These are phyloP conservation scores for Suillus americanus DNA, from an alignment of 768 basidiomycete genomes.

Conservation along the genomic window DNA sequence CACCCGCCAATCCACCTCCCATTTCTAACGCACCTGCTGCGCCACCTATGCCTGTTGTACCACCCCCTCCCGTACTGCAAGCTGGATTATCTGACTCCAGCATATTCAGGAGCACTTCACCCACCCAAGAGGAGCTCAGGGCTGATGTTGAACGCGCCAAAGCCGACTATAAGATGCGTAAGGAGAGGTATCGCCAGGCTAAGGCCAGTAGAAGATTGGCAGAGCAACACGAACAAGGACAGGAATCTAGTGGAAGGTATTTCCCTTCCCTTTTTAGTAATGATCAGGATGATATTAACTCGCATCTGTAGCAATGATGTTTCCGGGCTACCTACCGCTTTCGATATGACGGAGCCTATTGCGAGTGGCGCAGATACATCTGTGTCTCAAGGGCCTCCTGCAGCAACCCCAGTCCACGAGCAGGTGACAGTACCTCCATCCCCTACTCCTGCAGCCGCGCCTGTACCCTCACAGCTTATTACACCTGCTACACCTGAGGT, in stretches of 20 bases:
- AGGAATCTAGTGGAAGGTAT: slow-evolving; percentile 29
- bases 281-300: slow-evolving; percentile 9
- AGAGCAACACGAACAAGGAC: slow-evolving; percentile 25
- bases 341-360: slow-evolving; percentile 7
- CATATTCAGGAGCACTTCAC: neutral
- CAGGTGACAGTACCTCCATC: slow-evolving; percentile 1
- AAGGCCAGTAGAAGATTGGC: slow-evolving; percentile 48
- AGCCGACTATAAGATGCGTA: slow-evolving; percentile 62
- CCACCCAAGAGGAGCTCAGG: slow-evolving; percentile 27
- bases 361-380: slow-evolving; percentile 2
- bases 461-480: slow-evolving; percentile 10
- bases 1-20: neutral
- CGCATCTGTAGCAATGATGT: slow-evolving; percentile 11
- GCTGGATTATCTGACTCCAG: neutral
- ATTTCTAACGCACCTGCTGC: neutral
- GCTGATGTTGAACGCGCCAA: slow-evolving; percentile 65
- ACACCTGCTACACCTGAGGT: slow-evolving; percentile 19
- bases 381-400: slow-evolving; percentile 1
- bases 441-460: slow-evolving; percentile 18
- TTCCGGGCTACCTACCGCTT: slow-evolving; percentile 26
- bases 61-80: neutral
- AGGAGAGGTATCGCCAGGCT: slow-evolving; percentile 65
- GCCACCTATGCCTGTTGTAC: neutral
- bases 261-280: neutral
- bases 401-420: slow-evolving; percentile 11